Evolutionary conservation across 495 filamentous ascomycete genomes (phyloP), one percentile per base, ranked within the genome.

Genomic region (Aspergillus hancockii): DNA sequence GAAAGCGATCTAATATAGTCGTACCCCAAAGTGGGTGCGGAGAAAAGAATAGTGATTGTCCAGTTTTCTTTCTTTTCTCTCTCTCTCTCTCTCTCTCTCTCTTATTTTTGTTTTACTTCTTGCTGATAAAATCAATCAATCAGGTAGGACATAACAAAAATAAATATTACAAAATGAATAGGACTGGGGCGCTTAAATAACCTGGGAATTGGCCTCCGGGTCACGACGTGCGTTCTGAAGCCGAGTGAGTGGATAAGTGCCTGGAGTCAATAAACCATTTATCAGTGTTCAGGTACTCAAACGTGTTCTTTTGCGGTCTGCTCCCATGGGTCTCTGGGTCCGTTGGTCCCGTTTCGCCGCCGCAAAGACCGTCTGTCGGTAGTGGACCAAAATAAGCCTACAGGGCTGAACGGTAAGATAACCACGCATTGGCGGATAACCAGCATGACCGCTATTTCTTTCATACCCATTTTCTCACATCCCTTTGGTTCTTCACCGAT

Each of bases 331-430:
- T 22, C 43, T 47, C 41, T 57, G 45, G 55, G 18, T 57, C 55
- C 55, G 49, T 57, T 47, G 54, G 54, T 56, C 54, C 54, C 54
- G 8, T 45, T 34, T 45, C 55, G 55, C 32, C 56, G 46, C 56
- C 18, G 56, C 47, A 23, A 23, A 58, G 16, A 45, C 36, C 52
- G 56, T 47, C 56, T 47, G 49, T 52, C 16, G 38, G 38, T 41
- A 41, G 38, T 41, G 38, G 38, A 47, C 43, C 19, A 47, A 47
- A 54, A 19, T 22, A 61, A 54, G 49, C 43, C 58, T 23, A 31
- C 61, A 67, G 64, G 61, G 61, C 64, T 67, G 64, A 67, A 67
- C 64, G 32, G 49, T 63, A 61, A 47, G 22, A 36, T 57, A 38
- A 52, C 54, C 59, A 31, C 54, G 19, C 31, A 49, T 14, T 28